Evolutionary conservation across 257 asterid genomes (phyloP), one percentile per base, ranked within the genome.

Genomic region (Apocynum venetum): DNA sequence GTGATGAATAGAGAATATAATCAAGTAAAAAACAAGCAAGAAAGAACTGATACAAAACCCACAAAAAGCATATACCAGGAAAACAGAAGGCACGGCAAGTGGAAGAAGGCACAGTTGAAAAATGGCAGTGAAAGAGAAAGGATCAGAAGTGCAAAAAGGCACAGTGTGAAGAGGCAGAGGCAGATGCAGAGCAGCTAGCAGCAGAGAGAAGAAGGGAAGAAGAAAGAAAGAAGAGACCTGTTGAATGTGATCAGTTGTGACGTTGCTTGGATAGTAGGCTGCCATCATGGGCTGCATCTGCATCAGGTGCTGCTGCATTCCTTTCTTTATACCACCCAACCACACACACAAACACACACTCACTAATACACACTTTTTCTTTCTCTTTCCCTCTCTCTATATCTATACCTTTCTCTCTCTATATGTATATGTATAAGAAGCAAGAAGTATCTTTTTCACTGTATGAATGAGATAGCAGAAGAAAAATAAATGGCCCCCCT

Each of bases 281-380:
- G 99, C 97, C 99, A 95, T 95, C 87, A 88, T 91, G 94, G 96
- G 94, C 92, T 93, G 98, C 91, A 90, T 89, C 96, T 95, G 97
- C 91, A 93, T 89, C 98, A 90, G 97, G 97, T 94, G 97, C 97
- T 93, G 93, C 85, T 87, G 97, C 90, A 87, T 89, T 88, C 88
- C 87, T 85, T 83, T 80, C 87, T 78, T 83, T 88, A 83, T 88
- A 89, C 78, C 87, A 82, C 78, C 83, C 83, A 78, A 82, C 51
- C 84, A 78, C 84, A 86, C 82, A 81, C 80, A 74, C 79, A 77
- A 64, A 51, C 76, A 76, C 76, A 63, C 66, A 57, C 77, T 11
- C 15, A 31, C 25, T 6, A 60, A 20, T 8, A 56, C 35, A 56
- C 60, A 56, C 63, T 53, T 14, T 53, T 53, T 14, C 12, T 13